Evolutionary conservation across 1,139 yeast genomes (phyloP).

Genomic region (Hanseniaspora sp.): DNA sequence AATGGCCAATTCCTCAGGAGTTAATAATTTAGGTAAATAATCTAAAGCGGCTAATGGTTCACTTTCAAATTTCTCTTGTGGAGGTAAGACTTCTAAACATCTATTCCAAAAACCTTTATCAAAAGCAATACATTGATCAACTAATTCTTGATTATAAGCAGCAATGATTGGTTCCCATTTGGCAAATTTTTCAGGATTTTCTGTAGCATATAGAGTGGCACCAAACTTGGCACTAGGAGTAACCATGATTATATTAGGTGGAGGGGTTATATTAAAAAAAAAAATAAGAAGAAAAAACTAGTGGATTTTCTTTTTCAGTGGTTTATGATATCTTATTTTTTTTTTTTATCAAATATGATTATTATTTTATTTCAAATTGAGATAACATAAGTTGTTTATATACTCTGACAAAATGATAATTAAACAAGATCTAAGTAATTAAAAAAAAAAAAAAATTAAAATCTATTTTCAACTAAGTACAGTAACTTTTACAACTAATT

Average conservation of each 20-base stretch:
- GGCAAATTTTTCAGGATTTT: conserved; percentile 19
- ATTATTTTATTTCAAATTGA: no score
- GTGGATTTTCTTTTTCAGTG: no score
- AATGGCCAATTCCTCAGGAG: conserved; percentile 30
- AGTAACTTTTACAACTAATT: no score
- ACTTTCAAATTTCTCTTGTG: conserved; percentile 29
- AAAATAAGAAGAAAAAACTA: no score
- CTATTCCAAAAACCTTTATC: conserved; percentile 22
- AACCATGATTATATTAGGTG: neutral
- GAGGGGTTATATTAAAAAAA: neutral
- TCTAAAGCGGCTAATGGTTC: conserved; percentile 30
- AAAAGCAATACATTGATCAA: conserved; percentile 20
- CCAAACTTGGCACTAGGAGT: conserved; percentile 3
- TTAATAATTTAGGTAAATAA: conserved; percentile 36
- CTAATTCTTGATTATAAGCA: conserved; percentile 20
- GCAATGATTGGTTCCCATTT: conserved; percentile 21
- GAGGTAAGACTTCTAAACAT: conserved; percentile 23
- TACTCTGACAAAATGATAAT: no score
- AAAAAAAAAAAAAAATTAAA: no score
- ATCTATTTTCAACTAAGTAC: no score
- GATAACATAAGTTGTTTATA: no score
- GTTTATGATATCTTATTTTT: no score
- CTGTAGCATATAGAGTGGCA: conserved; percentile 14
- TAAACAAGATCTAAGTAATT: no score
- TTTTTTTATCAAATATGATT: no score